Base-by-base conservation (phyloP, 2,329 filamentous ascomycete genomes). In the Talaromyces sp. region DNA sequence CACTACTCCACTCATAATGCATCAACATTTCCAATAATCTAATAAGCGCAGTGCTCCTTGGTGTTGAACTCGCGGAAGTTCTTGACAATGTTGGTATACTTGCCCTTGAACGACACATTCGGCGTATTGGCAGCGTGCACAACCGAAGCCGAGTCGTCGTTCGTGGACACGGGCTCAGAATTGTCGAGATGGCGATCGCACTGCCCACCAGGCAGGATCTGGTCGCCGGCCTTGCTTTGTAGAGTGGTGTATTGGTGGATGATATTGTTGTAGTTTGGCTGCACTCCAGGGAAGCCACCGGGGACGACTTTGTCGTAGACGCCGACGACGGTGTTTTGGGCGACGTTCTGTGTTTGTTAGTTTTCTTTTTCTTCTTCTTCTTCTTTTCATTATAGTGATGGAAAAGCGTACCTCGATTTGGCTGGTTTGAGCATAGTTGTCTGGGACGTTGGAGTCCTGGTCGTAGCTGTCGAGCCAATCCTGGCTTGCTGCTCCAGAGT, bases 201-300 rank as follows among this genome's bases (percentile, higher is more conserved):
- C 8, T 16, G 34, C 23, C 60, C 60, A 14, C 60, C 60, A 12
- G 60, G 60, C 12, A 61, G 23, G 14, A 61, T 57, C 34, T 57
- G 60, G 27, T 44, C 9, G 5, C 60, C 60, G 12, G 60, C 60
- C 36, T 44, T 57, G 42, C 28, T 30, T 8, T 61, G 60, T 2
- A 61, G 23, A 10, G 60, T 61, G 34, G 60, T 44, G 44, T 61
- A 61, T 31, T 57, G 60, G 28, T 61, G 60, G 47, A 61, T 52
- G 55, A 61, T 58, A 27, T 52, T 28, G 6, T 58, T 52, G 53
- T 44, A 61, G 42, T 53, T 54, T 14, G 60, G 55, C 47, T 61
- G 60, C 28, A 27, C 44, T 10, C 40, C 50, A 10, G 18, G 30
- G 27, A 61, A 61, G n/a, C 60, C 60, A n/a, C 60, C 55, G 5